Base-by-base conservation (phyloP, 352 stramenopile species). In the Globisporangium barbulae region DNA sequence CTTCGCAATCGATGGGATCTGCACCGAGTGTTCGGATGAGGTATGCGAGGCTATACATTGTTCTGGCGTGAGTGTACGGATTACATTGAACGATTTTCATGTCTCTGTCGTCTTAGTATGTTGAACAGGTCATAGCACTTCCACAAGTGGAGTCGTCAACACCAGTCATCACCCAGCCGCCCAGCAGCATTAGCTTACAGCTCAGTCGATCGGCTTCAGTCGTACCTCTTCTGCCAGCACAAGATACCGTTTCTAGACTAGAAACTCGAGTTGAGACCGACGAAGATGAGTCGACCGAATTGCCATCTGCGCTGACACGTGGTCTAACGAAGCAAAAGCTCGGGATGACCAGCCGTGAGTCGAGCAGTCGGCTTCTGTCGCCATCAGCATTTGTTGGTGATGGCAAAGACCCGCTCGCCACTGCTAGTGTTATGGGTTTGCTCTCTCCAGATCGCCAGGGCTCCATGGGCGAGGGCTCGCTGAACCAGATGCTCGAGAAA, bases 1-100 rank as follows among this genome's bases (percentile, higher is more conserved):
- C 3, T 89, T 74, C 50, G 66, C 64, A 5, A 64, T 78, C 4
- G 83, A 92, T 52, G 67, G 64, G 7, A 68, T 83, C 52, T 92
- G 83, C 44, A 61, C 79, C 1, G 52, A 74, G 10, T 92, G 83
- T 33, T 63, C 74, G 4, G 44, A 49, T 4, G 75, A 92, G 78
- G 81, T 90, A 47, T 7, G 70, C 22, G 8, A 30, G 19, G 3
- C 4, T 49, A 21, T 17, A 52, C 39, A 58, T n/a, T 2, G 21
- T 50, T 28, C n/a, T 28, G 25, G 2, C 25, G 25, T 28, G 25
- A 28, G 25, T 2, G 25, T 28, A 28, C 25, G 25, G 25, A 28
- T 28, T 28, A 28, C 25, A 28, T 28, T 28, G 25, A 28, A 39
- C 33, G 10, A 39, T 39, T 39, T 39, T 12, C 13, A 55, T 45